Conservation (phyloP, 176 grass and related monocot genomes). For the Carex cristatella region DNA sequence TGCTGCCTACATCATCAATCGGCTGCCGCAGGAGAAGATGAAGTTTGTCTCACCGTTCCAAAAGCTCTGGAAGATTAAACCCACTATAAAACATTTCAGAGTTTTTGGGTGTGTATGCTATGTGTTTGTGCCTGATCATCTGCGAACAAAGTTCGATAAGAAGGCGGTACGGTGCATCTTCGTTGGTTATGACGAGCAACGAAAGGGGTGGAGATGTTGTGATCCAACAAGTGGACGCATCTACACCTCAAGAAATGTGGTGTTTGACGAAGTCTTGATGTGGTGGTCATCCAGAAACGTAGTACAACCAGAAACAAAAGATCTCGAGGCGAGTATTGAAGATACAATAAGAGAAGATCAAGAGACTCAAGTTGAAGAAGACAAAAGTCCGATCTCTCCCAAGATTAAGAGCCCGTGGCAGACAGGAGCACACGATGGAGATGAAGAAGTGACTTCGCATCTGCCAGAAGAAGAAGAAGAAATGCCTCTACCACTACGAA, state of each 20-base stretch:
- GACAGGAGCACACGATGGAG: background rate
- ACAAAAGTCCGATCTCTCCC: background rate
- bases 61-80: no score
- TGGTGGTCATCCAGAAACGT: background rate
- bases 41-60: background rate
- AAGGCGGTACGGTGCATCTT: no score
- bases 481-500: background rate
- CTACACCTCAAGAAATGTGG: background rate
- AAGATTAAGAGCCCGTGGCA: background rate
- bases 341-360: background rate
- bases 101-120: no score
- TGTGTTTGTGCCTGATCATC: background rate
- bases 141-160: no score
- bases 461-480: background rate
- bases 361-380: background rate
- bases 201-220: constrained; percentile 14
- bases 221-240: background rate
- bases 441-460: background rate
- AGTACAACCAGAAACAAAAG: background rate
- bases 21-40: no score
- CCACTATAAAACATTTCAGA: no score
- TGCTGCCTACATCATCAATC: no score
- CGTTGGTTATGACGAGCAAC: no score
- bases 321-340: background rate
- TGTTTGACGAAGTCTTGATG: background rate